Evolutionary conservation across 1,284 basidiomycete genomes (phyloP), one percentile per base, ranked within the genome.

Genomic region (Bjerkandera adusta): DNA sequence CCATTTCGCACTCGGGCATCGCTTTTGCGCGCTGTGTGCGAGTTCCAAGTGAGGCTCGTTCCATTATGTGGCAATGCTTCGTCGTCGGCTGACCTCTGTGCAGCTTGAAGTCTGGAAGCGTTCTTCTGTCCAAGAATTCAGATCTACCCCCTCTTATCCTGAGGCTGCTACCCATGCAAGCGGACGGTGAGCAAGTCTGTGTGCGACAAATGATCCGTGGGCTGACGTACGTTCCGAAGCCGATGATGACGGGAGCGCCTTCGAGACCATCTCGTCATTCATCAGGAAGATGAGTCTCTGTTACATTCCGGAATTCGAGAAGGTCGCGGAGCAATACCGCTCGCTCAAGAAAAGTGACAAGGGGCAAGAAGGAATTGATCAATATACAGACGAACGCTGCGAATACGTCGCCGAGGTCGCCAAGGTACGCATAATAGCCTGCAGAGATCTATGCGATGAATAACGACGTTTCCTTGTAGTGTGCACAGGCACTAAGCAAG

Each of bases 1-100:
- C 38, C 50, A 1, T 47, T 50, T 32, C 45, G 41, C 37, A 48
- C 47, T 11, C 39, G 48, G 18, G 25, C 39, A 10, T 39, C 50
- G 8, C 16, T 48, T 11, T 45, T 53, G n/a, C n/a, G n/a, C n/a
- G n/a, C n/a, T n/a, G n/a, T n/a, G n/a, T n/a, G n/a, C n/a, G n/a
- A n/a, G n/a, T n/a, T n/a, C n/a, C n/a, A n/a, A n/a, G n/a, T n/a
- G n/a, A n/a, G n/a, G n/a, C n/a, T n/a, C n/a, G n/a, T n/a, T n/a
- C n/a, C n/a, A n/a, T n/a, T n/a, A n/a, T n/a, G n/a, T n/a, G n/a
- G n/a, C n/a, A n/a, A n/a, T n/a, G n/a, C n/a, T n/a, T n/a, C n/a
- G n/a, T n/a, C n/a, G n/a, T n/a, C n/a, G n/a, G n/a, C n/a, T n/a
- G n/a, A n/a, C n/a, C n/a, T n/a, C 24, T 50, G 51, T 36, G 37